Base-by-base conservation (phyloP, 148 eudicot genomes). In the Rhododendron ovatum region DNA sequence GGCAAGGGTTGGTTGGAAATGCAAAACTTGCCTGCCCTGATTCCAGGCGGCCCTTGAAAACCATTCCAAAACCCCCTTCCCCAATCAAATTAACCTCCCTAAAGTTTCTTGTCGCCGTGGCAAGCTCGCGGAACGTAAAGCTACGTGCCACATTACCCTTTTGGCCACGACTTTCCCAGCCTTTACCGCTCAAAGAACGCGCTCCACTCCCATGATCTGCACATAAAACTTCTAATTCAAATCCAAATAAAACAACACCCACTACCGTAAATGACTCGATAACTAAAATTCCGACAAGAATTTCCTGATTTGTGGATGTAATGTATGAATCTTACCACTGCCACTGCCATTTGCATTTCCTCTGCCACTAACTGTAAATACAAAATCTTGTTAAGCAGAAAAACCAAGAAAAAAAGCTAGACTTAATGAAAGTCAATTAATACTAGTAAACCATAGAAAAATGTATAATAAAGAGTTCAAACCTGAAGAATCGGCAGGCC, bases 21-120 rank as follows among this genome's bases (percentile, higher is more conserved):
- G 78, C 50, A 88, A 26, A 86, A 81, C 88, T 86, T 86, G 90
- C 99, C 91, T 89, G 87, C 51, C 92, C 94, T 47, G 92, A 90
- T n/a, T 91, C 96, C 4, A 95, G 86, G 17, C 90, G 90, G 67
- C 99, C 99, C 90, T 89, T 95, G 87, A 89, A 97, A 86, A 97
- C 98, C 84, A 93, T 90, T 83, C 99, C 99, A 86, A 97, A 97
- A 26, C 99, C 99, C 7, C 99, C 99, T 90, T 97, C 99, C 28
- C 99, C 99, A 57, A 97, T 92, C 90, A 97, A 90, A 86, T 97
- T 93, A 87, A 88, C 84, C 41, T 91, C 98, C 85, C 90, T 87
- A 79, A 97, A 97, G 86, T 95, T 93, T 87, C 88, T 91, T 28
- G 98, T 94, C 8, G 96, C 95, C 0, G 89, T 80, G 1, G 93